phyloP scores from a whole-genome alignment of 164 flowering plant genomes.

The Umbilicus rupestris region DNA sequence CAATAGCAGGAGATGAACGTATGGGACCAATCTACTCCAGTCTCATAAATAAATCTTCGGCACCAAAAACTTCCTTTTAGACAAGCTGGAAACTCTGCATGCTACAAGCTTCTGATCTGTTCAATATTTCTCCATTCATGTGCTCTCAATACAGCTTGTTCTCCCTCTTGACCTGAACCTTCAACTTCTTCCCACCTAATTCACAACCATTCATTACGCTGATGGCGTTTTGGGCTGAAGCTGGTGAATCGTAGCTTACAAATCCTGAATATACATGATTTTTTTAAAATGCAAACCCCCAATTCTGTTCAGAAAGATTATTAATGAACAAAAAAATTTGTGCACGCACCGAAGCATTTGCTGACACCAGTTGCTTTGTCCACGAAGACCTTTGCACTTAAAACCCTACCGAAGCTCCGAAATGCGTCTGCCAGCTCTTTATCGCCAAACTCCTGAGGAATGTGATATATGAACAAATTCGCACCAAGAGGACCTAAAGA shows the following conservation, averaged over 20 bases:
- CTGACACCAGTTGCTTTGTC: conserved; percentile 96
- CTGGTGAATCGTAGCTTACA: conserved; percentile 86
- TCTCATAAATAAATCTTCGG: neutral
- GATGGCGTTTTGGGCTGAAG: conserved; percentile 85
- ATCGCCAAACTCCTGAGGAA: conserved; percentile 98
- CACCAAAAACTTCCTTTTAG: neutral
- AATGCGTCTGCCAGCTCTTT: conserved; percentile 84
- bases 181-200: conserved; percentile 90
- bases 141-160: conserved; percentile 65
- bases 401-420: conserved; percentile 70
- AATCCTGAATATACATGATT: conserved; percentile 61
- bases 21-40: too few relatives aligned
- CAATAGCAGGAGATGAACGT: too few relatives aligned
- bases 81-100: neutral
- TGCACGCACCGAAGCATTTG: conserved; percentile 90
- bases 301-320: neutral
- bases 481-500: conserved; percentile 93
- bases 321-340: conserved; percentile 2
- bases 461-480: conserved; percentile 92
- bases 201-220: conserved; percentile 82
- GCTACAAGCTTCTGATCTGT: neutral
- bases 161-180: conserved; percentile 97
- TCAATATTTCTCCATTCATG: too few relatives aligned
- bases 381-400: conserved; percentile 94
- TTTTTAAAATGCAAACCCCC: conserved; percentile 1